Conservation (phyloP, 345 rosid species). For the Eutrema yunnanense region DNA sequence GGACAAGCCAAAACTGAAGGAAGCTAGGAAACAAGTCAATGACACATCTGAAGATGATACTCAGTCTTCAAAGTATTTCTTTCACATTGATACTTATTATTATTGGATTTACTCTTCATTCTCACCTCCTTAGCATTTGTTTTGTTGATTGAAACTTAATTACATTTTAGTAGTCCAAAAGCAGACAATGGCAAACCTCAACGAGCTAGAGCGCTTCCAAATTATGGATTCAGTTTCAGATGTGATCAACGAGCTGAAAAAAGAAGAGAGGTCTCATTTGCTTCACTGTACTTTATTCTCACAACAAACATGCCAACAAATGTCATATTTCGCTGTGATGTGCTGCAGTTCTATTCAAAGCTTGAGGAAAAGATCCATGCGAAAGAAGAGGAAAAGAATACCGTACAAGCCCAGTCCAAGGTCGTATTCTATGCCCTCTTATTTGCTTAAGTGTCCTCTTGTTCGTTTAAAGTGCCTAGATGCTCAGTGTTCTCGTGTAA, state of each 20-base stretch:
- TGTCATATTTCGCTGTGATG: neutral
- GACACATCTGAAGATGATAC: conserved; percentile 46
- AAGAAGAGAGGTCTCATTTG: conserved; percentile 64
- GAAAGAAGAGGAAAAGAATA: conserved; percentile 59
- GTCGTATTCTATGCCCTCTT: conserved; percentile 27
- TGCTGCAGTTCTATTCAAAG: conserved; percentile 63
- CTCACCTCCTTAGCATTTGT: neutral
- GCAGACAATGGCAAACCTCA: conserved; percentile 49
- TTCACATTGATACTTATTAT: neutral
- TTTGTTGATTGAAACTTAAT: conserved; percentile 29
- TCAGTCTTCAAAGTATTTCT: conserved; percentile 57
- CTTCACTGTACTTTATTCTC: neutral
- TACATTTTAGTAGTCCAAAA: conserved; percentile 38
- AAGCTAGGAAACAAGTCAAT: conserved; percentile 28
- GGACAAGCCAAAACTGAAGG: conserved; percentile 39
- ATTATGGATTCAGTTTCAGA: conserved; percentile 83
- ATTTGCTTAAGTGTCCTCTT: neutral
- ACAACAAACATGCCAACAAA: neutral
- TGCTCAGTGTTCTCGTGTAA: neutral
- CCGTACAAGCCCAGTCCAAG: conserved; percentile 77
- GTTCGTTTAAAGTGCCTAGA: neutral
- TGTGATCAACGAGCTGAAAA: conserved; percentile 91
- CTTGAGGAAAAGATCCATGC: conserved; percentile 40
- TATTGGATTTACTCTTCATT: neutral
- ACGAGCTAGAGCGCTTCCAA: conserved; percentile 56